Evolutionary conservation across 2,329 filamentous ascomycete genomes (phyloP).

Genomic region (Cytospora schulzeri): DNA sequence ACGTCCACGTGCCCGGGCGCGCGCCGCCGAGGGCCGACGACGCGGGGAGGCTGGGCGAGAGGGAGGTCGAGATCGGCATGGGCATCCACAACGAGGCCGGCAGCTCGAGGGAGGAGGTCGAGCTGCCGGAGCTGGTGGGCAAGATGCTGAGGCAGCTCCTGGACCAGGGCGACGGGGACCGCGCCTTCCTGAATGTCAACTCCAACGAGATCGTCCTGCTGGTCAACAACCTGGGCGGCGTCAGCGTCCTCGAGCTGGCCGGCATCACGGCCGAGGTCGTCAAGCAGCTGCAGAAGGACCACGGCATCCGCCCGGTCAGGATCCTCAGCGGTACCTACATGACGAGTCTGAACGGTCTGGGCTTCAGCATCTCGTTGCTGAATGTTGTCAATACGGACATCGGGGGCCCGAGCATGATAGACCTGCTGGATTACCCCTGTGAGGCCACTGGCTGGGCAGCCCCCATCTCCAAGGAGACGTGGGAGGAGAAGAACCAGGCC

Average conservation of each 20-base stretch:
- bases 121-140: conserved; percentile 56
- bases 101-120: conserved; percentile 53
- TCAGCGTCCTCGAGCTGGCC: conserved; percentile 71
- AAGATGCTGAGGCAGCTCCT: conserved; percentile 73
- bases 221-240: conserved; percentile 75
- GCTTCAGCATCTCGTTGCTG: conserved; percentile 73
- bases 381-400: conserved; percentile 64
- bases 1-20: conserved; percentile 91
- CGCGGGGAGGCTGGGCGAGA: conserved; percentile 58
- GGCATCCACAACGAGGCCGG: conserved; percentile 75
- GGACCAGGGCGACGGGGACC: conserved; percentile 65
- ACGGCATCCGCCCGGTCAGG: conserved; percentile 64
- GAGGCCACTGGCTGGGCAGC: conserved; percentile 73
- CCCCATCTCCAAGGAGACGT: conserved; percentile 63
- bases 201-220: conserved; percentile 68
- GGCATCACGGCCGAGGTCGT: conserved; percentile 72
- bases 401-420: conserved; percentile 62
- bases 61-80: conserved; percentile 71
- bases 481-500: conserved; percentile 58
- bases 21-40: conserved; percentile 50
- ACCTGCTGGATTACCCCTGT: conserved; percentile 69
- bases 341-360: conserved; percentile 76
- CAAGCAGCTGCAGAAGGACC: conserved; percentile 58
- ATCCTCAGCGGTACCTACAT: conserved; percentile 73
- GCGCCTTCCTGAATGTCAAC: conserved; percentile 68